These are phyloP conservation scores for Plectosphaerella cucumerina DNA, from an alignment of 2,329 filamentous ascomycete genomes.

Conservation along the genomic window DNA sequence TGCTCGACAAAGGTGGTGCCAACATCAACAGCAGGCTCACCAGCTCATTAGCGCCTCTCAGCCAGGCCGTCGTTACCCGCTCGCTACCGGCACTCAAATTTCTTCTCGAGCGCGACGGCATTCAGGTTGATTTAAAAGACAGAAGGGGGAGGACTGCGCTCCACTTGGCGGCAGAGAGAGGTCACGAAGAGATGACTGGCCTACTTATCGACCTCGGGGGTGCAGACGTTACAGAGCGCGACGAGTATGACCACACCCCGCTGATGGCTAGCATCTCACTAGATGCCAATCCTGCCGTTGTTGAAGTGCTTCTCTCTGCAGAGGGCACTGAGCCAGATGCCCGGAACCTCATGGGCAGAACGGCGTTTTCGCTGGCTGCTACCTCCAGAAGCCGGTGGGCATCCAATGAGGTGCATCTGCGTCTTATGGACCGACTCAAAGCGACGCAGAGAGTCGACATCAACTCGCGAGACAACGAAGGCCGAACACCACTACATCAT, in stretches of 20 bases:
- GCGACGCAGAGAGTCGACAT: background rate
- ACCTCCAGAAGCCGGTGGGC: too few species aligned
- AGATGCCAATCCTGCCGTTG: background rate
- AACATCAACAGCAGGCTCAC: too few species aligned
- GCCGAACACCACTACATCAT: background rate
- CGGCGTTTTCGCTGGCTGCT: background rate
- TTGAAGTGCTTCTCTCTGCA: background rate
- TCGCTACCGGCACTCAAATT: too few species aligned
- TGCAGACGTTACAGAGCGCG: background rate
- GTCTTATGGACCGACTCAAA: background rate
- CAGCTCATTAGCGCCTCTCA: background rate
- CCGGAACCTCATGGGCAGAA: background rate
- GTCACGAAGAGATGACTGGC: too few species aligned
- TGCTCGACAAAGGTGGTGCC: background rate
- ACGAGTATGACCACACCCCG: background rate
- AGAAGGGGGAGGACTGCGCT: too few species aligned
- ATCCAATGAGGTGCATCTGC: background rate
- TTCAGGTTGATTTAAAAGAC: too few species aligned
- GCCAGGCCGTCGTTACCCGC: too few species aligned
- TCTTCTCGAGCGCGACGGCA: too few species aligned
- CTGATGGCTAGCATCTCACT: background rate
- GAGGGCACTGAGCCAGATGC: background rate
- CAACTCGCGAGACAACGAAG: background rate
- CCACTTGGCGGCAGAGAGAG: too few species aligned
- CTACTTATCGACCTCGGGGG: too few species aligned